phyloP scores from a whole-genome alignment of 345 rosid genomes.

The Citrus mangshanensis region DNA sequence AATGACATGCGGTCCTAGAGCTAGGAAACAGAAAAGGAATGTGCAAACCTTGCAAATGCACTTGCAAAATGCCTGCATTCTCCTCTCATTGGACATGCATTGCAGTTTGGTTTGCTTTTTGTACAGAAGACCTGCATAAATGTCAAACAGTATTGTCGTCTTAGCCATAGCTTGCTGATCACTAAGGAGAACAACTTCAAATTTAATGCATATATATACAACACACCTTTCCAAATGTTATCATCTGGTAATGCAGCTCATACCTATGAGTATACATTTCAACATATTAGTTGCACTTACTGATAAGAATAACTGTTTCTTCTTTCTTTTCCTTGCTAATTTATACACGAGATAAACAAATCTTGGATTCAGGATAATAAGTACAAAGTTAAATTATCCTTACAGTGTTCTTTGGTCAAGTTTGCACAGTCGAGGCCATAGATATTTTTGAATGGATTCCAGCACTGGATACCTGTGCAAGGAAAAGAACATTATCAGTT shows the following conservation, averaged over 20 bases:
- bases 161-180: constrained; percentile 16
- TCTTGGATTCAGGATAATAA: constrained; percentile 6
- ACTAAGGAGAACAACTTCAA: constrained; percentile 3
- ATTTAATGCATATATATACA: background rate
- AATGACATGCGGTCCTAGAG: background rate
- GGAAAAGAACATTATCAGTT: constrained; percentile 15
- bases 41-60: constrained; percentile 89
- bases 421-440: constrained; percentile 97
- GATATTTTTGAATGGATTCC: constrained; percentile 90
- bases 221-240: constrained; percentile 94
- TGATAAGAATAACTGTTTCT: constrained; percentile 5
- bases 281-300: constrained; percentile 22
- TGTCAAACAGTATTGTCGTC: constrained; percentile 17
- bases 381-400: constrained; percentile 16
- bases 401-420: constrained; percentile 93
- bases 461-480: constrained; percentile 76
- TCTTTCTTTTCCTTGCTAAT: constrained; percentile 4
- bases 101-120: constrained; percentile 91
- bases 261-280: constrained; percentile 53
- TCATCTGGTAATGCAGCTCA: constrained; percentile 97
- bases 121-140: constrained; percentile 90
- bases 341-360: background rate
- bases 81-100: constrained; percentile 97
- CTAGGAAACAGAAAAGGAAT: constrained; percentile 10
- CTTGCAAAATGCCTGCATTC: constrained; percentile 99